Evolutionary conservation across 257 asterid species (phyloP), one percentile per base, ranked within the genome.

Genomic region (Solanum dulcamara): DNA sequence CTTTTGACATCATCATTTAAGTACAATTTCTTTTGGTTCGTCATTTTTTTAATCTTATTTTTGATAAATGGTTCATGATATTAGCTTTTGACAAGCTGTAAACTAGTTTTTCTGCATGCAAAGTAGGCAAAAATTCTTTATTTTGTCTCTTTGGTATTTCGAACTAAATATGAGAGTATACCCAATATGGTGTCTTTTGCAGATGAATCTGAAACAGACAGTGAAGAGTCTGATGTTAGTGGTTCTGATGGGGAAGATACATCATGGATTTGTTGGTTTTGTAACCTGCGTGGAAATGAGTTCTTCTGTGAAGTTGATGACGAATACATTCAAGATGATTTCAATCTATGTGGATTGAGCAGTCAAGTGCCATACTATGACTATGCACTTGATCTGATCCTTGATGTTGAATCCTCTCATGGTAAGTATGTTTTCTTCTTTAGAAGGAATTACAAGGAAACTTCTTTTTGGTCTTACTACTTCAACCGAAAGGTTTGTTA

Each of bases 161-260:
- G 1, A 77, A 14, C 60, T 26, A 46, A 46, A 48, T 46, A 66
- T 35, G 48, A 6, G 20, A 90, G 55, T 46, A 33, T 40, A 46
- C 2, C 40, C 83, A 46, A 26, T 26, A 44, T 75, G 44, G 12
- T 46, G 62, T 71, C 17, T 60, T 88, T 67, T 89, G 92, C 96
- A 96, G 99, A 92, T 81, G 99, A 96, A 89, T 96, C 98, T 81
- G 98, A 93, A 81, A 92, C 98, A 85, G 99, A 95, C 89, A 95
- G 96, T 88, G 99, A 95, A 89, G 99, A 92, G 88, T 95, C 98
- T 86, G 98, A 96, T 86, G 95, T 92, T 85, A 96, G 98, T 89
- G 99, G 97, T 81, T 95, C 99, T 85, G 99, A 96, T 81, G 99
- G 98, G 89, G 99, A 96, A 64, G 98, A 96, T 86, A 93, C 98